phyloP scores from a whole-genome alignment of 768 basidiomycete genomes.

The Calocybe gangraenosa region DNA sequence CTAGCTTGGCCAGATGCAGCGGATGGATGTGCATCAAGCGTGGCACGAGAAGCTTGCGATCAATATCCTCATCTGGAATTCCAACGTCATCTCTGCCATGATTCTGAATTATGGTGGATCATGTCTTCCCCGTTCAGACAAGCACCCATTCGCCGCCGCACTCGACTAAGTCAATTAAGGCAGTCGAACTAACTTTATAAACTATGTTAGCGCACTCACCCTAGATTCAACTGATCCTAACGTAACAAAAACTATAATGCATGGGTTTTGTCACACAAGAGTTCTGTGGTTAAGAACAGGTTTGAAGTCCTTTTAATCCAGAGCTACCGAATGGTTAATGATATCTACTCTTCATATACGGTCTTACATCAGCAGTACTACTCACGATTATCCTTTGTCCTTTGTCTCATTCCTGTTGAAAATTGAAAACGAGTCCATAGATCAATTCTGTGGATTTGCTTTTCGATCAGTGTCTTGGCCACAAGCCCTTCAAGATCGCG shows the following conservation, averaged over 20 bases:
- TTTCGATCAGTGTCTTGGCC: too few species aligned
- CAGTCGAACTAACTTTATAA: conserved; percentile 5
- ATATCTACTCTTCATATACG: conserved; percentile 89
- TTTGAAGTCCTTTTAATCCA: conserved; percentile 79
- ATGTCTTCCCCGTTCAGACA: conserved; percentile 93
- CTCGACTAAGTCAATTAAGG: too few species aligned
- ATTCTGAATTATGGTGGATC: conserved; percentile 83
- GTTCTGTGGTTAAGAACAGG: conserved; percentile 72
- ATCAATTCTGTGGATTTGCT: too few species aligned
- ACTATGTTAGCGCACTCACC: conserved; percentile 82
- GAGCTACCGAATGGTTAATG: conserved; percentile 69
- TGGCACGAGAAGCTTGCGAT: conserved; percentile 97
- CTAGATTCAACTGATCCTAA: too few species aligned
- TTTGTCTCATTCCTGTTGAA: too few species aligned
- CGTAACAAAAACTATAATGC: too few species aligned
- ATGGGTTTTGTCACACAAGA: too few species aligned
- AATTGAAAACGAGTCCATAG: too few species aligned
- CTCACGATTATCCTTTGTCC: conserved; percentile 90
- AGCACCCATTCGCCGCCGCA: background rate
- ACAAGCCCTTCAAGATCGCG: too few species aligned
- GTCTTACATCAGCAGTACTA: conserved; percentile 89
- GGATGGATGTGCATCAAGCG: conserved; percentile 88
- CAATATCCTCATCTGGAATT: conserved; percentile 94
- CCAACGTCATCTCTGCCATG: conserved; percentile 85
- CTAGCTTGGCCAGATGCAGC: conserved; percentile 88